These are phyloP conservation scores for Lindgomyces ingoldianus DNA, from an alignment of 495 filamentous ascomycete species.

Conservation along the genomic window DNA sequence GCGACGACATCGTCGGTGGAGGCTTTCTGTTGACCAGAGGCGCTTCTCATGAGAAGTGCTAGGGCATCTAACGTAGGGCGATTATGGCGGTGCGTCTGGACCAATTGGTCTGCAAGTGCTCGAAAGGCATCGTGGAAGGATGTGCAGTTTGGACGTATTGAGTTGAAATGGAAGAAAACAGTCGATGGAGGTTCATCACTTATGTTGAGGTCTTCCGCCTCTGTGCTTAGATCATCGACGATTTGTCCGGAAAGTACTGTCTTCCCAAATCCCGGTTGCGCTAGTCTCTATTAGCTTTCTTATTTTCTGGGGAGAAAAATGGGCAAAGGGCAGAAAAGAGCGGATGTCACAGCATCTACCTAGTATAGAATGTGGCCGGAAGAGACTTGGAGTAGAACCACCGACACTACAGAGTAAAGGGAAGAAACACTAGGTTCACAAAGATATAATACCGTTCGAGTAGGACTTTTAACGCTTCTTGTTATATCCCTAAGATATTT, in stretches of 20 bases:
- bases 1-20: slow-evolving; percentile 28
- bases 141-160: slow-evolving; percentile 4
- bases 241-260: slow-evolving; percentile 21
- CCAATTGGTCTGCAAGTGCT: slow-evolving; percentile 24
- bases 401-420: too few relatives aligned
- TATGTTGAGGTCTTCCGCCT: slow-evolving; percentile 23
- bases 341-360: too few relatives aligned
- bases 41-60: slow-evolving; percentile 25
- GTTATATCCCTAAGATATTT: too few relatives aligned
- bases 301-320: neutral
- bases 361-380: too few relatives aligned
- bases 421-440: too few relatives aligned
- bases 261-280: slow-evolving; percentile 31
- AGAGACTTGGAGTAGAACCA: too few relatives aligned
- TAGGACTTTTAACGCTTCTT: too few relatives aligned
- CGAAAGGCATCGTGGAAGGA: slow-evolving; percentile 21
- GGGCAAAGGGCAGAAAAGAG: neutral
- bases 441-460: too few relatives aligned
- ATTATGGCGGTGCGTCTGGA: slow-evolving; percentile 25
- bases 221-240: slow-evolving; percentile 23
- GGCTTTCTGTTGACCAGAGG: slow-evolving; percentile 13
- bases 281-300: neutral
- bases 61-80: slow-evolving; percentile 24
- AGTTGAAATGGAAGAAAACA: slow-evolving; percentile 31
- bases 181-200: slow-evolving; percentile 18